Evolutionary conservation across 2,329 filamentous ascomycete genomes (phyloP).

Genomic region (Clarireedia paspali): DNA sequence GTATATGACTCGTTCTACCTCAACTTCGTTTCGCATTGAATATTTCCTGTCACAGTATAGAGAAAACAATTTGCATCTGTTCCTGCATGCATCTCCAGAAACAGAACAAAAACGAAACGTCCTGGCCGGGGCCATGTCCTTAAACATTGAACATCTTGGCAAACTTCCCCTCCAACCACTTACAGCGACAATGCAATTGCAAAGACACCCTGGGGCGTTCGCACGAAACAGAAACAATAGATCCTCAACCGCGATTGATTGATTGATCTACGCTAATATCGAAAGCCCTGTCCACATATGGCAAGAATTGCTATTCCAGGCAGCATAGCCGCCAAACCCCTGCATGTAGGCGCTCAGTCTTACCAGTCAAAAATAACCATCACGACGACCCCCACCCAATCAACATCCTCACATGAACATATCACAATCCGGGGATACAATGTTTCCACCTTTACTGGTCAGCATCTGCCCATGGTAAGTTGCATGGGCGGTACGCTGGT

Average conservation of each 20-base stretch:
- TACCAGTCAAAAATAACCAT: not conserved
- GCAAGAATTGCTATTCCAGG: not conserved
- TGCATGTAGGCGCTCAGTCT: not conserved
- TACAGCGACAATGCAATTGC: no score
- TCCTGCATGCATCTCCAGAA: no score
- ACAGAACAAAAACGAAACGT: no score
- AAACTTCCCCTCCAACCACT: no score
- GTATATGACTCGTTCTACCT: no score
- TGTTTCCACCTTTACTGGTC: not conserved
- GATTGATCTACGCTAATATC: not conserved
- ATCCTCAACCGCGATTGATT: not conserved
- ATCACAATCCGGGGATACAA: not conserved
- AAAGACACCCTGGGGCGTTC: not conserved
- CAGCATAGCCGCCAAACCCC: not conserved
- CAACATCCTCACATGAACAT: not conserved
- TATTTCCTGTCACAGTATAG: no score
- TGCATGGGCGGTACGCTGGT: not conserved
- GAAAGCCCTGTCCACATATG: not conserved
- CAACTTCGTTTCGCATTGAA: no score
- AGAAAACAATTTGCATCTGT: no score
- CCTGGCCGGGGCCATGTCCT: no score
- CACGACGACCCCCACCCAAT: not conserved
- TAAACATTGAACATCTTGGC: no score
- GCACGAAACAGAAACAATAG: not conserved
- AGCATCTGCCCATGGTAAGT: not conserved